A percentile compares a stretch with the other conserved stretches of the same genome.
Evolutionary conservation across 495 filamentous ascomycete genomes (phyloP).

Genomic region (Talaromyces thailandensis): DNA sequence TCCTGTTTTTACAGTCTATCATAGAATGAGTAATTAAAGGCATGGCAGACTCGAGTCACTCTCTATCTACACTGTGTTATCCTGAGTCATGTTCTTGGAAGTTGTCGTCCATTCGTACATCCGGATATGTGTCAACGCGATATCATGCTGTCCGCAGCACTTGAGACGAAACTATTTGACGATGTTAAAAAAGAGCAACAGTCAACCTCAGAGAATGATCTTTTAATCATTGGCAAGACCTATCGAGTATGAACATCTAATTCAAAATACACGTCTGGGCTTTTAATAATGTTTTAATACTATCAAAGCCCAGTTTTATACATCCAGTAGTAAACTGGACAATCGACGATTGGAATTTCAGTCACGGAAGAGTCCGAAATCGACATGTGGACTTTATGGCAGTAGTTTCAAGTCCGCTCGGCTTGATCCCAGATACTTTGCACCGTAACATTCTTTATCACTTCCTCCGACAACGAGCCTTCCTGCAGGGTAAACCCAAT

Average conservation of each 20-base stretch:
- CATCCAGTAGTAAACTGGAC: neutral
- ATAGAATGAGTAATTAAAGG: neutral
- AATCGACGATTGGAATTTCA: neutral
- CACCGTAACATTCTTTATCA: constrained; percentile 46
- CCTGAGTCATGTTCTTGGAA: neutral
- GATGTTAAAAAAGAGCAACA: neutral
- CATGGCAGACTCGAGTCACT: neutral
- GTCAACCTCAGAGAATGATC: neutral
- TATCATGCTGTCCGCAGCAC: neutral
- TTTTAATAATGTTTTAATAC: neutral
- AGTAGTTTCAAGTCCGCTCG: constrained; percentile 6
- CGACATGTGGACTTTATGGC: neutral
- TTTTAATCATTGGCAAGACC: neutral
- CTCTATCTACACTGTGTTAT: neutral
- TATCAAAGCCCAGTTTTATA: neutral
- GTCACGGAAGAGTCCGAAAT: neutral
- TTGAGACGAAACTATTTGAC: neutral
- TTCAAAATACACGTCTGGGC: neutral
- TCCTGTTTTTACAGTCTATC: neutral
- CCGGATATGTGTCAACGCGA: neutral
- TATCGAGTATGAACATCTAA: neutral
- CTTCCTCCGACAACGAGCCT: constrained; percentile 27
- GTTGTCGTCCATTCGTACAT: neutral
- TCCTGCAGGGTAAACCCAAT: constrained; percentile 41
- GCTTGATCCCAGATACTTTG: constrained; percentile 60